These are phyloP conservation scores for Sparassis latifolia DNA, from an alignment of 1,284 basidiomycete genomes.

Conservation along the genomic window DNA sequence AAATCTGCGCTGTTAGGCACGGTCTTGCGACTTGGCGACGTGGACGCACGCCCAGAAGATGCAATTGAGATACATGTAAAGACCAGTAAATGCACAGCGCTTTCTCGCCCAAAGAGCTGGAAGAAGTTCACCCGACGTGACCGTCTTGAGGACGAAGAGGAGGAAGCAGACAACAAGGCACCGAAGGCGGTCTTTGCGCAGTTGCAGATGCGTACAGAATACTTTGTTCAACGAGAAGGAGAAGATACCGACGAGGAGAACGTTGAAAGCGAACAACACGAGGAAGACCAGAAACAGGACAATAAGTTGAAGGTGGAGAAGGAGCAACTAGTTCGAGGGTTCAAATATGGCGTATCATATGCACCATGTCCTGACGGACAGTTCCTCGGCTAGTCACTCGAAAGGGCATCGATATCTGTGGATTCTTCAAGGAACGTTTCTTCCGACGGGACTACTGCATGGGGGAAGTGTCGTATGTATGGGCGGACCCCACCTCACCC, in stretches of 20 bases:
- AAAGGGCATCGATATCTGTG: constrained; percentile 84
- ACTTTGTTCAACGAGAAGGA: constrained; percentile 20
- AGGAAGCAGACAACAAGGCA: constrained; percentile 23
- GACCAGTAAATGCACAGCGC: constrained; percentile 78
- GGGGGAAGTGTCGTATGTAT: constrained; percentile 86
- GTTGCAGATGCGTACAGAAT: constrained; percentile 8
- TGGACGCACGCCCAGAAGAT: constrained; percentile 54
- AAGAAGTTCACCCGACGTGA: constrained; percentile 65
- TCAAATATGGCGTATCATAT: constrained; percentile 89
- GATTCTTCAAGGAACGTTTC: constrained; percentile 68
- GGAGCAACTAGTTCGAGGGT: constrained; percentile 76
- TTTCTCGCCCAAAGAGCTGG: constrained; percentile 70
- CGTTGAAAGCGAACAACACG: constrained; percentile 14
- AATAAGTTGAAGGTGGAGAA: constrained; percentile 52
- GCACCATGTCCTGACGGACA: constrained; percentile 79
- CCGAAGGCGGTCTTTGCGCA: constrained; percentile 14
- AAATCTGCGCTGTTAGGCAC: constrained; percentile 63
- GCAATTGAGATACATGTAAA: constrained; percentile 74
- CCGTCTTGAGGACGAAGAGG: constrained; percentile 24
- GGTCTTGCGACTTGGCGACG: constrained; percentile 71
- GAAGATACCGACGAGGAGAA: constrained; percentile 23
- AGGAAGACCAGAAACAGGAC: constrained; percentile 19
- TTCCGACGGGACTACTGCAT: constrained; percentile 78
- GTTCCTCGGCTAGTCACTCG: constrained; percentile 61
- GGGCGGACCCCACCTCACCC: constrained; percentile 65